Percentiles rank a stretch among this genome's conserved stretches.
Evolutionary conservation across 2,329 filamentous ascomycete genomes (phyloP).

Genomic region (Berkeleyomyces rouxiae): DNA sequence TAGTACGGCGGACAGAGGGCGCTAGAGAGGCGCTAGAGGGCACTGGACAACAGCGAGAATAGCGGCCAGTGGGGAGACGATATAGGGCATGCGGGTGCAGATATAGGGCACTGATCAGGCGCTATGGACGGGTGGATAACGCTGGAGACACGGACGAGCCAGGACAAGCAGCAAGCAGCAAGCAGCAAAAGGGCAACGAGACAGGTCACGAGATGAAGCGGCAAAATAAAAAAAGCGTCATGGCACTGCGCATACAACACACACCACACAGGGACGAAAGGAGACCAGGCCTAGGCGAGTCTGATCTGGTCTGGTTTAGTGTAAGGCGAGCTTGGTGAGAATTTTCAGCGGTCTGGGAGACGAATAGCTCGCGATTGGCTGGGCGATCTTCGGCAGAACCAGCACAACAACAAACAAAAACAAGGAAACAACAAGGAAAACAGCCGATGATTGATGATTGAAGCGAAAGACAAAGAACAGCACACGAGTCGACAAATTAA

Average conservation of each 20-base stretch:
- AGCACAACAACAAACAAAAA: not conserved
- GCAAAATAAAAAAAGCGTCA: not conserved
- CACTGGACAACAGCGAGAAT: not conserved
- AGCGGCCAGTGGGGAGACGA: not conserved
- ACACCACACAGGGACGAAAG: not conserved
- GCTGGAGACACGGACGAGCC: not conserved
- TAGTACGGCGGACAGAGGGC: not conserved
- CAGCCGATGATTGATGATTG: not conserved
- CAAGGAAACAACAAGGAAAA: not conserved
- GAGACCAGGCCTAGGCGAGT: not conserved
- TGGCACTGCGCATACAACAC: not conserved
- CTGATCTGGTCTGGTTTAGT: not conserved
- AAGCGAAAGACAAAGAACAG: not conserved
- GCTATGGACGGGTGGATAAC: not conserved
- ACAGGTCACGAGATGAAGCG: not conserved
- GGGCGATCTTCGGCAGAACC: not conserved
- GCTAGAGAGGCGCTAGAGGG: not conserved
- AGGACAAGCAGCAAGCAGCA: not conserved
- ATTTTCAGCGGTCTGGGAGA: not conserved
- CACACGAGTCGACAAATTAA: not conserved
- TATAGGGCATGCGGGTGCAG: not conserved
- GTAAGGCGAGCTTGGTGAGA: not conserved
- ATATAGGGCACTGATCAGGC: not conserved
- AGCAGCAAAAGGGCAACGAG: not conserved
- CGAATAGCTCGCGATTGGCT: not conserved